phyloP scores from a whole-genome alignment of 192 early-diverging fungal species.

The Thoreauomyces humboldtii region DNA sequence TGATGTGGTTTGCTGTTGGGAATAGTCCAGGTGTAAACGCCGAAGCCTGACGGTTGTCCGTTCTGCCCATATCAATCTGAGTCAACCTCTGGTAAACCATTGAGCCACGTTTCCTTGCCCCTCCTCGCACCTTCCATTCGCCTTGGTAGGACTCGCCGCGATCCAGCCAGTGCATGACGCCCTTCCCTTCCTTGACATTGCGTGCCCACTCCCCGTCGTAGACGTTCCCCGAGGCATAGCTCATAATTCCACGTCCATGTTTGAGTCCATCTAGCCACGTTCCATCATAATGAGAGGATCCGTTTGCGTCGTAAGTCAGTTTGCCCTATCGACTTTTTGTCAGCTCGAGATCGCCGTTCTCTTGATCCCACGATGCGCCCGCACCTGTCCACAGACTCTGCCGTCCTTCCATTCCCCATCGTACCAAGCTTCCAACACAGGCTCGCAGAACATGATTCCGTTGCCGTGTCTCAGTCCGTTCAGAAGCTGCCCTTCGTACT shows the following conservation, averaged over 20 bases:
- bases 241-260: constrained; percentile 50
- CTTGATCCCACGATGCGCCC: background rate
- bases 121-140: constrained; percentile 45
- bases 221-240: constrained; percentile 51
- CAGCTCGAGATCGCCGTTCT: background rate
- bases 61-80: too few relatives aligned
- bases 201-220: constrained; percentile 52
- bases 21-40: constrained; percentile 48
- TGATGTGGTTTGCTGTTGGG: constrained; percentile 27
- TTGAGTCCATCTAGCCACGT: constrained; percentile 42
- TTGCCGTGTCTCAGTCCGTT: constrained; percentile 45
- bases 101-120: too few relatives aligned
- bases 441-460: constrained; percentile 36
- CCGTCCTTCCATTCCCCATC: constrained; percentile 51
- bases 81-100: too few relatives aligned
- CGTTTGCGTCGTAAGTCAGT: constrained; percentile 22
- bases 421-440: constrained; percentile 12
- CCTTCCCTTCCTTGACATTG: constrained; percentile 48
- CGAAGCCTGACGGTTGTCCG: constrained; percentile 44
- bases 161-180: constrained; percentile 50
- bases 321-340: constrained; percentile 29
- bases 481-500: constrained; percentile 46
- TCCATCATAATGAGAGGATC: constrained; percentile 35
- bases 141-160: constrained; percentile 47
- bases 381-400: constrained; percentile 38